Evolutionary conservation across 129 eudicot genomes (phyloP).

Genomic region (Chrysanthemum makinoi): DNA sequence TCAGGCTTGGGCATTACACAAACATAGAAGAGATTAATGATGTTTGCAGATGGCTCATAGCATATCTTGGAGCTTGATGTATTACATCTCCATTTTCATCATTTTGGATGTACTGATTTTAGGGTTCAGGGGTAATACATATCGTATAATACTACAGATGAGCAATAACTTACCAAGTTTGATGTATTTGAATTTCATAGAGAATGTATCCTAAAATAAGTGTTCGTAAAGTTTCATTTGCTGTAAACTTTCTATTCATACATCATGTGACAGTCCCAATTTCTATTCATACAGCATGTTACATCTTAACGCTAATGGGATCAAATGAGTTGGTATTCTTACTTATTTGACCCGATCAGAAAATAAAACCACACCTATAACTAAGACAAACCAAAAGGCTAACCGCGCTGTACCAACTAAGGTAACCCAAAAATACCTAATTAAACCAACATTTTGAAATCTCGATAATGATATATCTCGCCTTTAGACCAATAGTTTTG

Average conservation of each 20-base stretch:
- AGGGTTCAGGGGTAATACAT: not conserved
- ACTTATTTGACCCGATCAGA: too few relatives aligned
- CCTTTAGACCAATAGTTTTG: not conserved
- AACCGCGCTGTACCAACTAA: not conserved
- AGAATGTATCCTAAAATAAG: not conserved
- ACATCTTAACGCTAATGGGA: not conserved
- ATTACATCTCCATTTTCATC: conserved; percentile 4
- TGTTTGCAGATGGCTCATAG: conserved; percentile 62
- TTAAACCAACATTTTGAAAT: too few relatives aligned
- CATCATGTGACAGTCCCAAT: conserved; percentile 13
- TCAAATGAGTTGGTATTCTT: too few relatives aligned
- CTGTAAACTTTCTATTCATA: not conserved
- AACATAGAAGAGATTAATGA: conserved; percentile 65
- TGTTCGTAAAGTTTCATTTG: not conserved
- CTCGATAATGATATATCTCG: too few relatives aligned
- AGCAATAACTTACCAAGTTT: conserved; percentile 19
- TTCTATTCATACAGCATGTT: not conserved
- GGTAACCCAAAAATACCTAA: not conserved
- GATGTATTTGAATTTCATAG: conserved; percentile 10
- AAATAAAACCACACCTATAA: too few relatives aligned
- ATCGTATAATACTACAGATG: conserved; percentile 14
- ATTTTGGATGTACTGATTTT: conserved; percentile 17
- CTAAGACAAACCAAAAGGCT: not conserved
- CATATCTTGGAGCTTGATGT: conserved; percentile 47
- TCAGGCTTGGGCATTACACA: conserved; percentile 85